phyloP scores from a whole-genome alignment of 2,329 filamentous ascomycete species.

The Colletotrichum sp. region DNA sequence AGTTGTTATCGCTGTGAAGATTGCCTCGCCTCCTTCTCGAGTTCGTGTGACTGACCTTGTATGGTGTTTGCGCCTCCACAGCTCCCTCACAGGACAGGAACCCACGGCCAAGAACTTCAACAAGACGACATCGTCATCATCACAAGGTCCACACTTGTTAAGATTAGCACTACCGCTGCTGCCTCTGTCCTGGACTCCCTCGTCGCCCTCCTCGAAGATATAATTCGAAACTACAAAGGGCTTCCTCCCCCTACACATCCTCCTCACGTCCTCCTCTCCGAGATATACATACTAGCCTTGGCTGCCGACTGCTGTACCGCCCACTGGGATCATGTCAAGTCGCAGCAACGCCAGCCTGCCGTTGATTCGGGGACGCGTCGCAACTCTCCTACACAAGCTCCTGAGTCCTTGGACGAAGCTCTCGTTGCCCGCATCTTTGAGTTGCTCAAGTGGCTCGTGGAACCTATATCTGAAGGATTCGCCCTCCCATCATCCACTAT shows the following conservation, averaged over 20 bases:
- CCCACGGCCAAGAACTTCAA: slow-evolving; percentile 57
- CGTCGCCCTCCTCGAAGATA: slow-evolving; percentile 62
- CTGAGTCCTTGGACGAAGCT: slow-evolving; percentile 50
- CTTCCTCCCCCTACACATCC: slow-evolving; percentile 53
- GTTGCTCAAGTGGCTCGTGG: slow-evolving; percentile 59
- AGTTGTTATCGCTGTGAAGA: slow-evolving; percentile 14
- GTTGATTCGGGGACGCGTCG: slow-evolving; percentile 22
- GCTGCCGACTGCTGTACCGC: slow-evolving; percentile 69
- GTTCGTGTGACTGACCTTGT: not conserved
- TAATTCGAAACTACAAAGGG: slow-evolving; percentile 57
- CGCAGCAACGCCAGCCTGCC: slow-evolving; percentile 11
- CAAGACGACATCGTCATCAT: slow-evolving; percentile 67
- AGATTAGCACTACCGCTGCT: slow-evolving; percentile 61
- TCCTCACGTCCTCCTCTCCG: slow-evolving; percentile 65
- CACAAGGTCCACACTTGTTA: slow-evolving; percentile 65
- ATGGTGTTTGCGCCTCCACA: slow-evolving; percentile 30
- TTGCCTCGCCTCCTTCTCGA: not conserved
- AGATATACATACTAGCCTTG: slow-evolving; percentile 67
- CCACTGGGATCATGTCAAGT: slow-evolving; percentile 58
- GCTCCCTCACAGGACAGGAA: slow-evolving; percentile 69
- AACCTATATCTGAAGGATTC: slow-evolving; percentile 63
- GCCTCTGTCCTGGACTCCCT: slow-evolving; percentile 61
- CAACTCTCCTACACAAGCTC: slow-evolving; percentile 24
- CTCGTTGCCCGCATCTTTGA: slow-evolving; percentile 62
- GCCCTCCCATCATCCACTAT: slow-evolving; percentile 61